phyloP scores from a whole-genome alignment of 2,329 filamentous ascomycete species.

The Aspergillus unguis region DNA sequence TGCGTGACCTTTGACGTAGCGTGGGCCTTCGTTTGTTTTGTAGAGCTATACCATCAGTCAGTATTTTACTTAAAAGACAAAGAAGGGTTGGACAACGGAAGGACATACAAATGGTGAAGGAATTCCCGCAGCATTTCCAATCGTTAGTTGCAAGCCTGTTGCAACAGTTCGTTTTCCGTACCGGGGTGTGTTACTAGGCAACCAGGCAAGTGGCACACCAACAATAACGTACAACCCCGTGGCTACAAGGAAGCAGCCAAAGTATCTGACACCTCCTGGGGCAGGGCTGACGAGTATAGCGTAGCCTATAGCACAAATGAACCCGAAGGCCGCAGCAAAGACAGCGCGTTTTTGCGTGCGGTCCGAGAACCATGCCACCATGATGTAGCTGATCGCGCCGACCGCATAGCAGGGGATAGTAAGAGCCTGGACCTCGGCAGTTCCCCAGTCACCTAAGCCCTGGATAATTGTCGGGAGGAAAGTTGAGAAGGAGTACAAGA shows the following conservation, averaged over 20 bases:
- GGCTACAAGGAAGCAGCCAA: constrained; percentile 11
- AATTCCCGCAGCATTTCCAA: constrained; percentile 10
- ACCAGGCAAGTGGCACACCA: constrained; percentile 9
- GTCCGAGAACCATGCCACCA: constrained; percentile 8
- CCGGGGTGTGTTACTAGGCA: constrained; percentile 10
- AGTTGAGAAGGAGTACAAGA: constrained; percentile 9
- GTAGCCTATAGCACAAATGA: constrained; percentile 6
- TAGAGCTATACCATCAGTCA: constrained; percentile 8
- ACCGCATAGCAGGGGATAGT: constrained; percentile 11
- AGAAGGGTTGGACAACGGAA: neutral
- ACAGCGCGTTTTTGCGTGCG: constrained; percentile 5
- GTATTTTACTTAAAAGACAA: neutral
- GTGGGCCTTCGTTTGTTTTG: constrained; percentile 9
- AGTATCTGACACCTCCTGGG: constrained; percentile 8
- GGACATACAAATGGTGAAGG: constrained; percentile 8
- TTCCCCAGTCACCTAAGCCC: constrained; percentile 7
- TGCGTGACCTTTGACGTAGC: constrained; percentile 9
- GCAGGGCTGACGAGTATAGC: constrained; percentile 4
- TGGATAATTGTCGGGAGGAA: constrained; percentile 12
- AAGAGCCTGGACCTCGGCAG: constrained; percentile 5
- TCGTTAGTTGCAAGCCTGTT: constrained; percentile 9
- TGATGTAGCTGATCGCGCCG: constrained; percentile 10
- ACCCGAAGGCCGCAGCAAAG: constrained; percentile 2
- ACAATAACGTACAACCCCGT: constrained; percentile 12
- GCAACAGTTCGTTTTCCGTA: constrained; percentile 11